phyloP scores from a whole-genome alignment of 768 basidiomycete genomes.

The Xerocomellus chrysenteron region DNA sequence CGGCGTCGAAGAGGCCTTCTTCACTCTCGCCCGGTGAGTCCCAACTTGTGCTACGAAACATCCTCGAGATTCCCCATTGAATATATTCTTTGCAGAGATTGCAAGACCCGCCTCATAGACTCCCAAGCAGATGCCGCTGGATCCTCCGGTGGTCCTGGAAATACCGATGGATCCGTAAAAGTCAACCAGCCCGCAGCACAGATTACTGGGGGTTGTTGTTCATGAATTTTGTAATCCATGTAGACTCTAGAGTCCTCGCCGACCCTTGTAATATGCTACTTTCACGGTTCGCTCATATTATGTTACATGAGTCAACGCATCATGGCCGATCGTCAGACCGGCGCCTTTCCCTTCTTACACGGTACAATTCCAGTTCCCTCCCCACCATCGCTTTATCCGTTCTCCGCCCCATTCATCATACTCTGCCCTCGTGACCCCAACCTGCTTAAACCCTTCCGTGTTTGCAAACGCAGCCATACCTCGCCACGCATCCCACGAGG shows the following conservation, averaged over 20 bases:
- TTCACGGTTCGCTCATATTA: no score
- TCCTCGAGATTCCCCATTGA: background rate
- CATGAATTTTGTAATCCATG: slow-evolving; percentile 28
- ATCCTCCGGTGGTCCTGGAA: slow-evolving; percentile 35
- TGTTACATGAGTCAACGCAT: no score
- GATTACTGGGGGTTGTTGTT: slow-evolving; percentile 53
- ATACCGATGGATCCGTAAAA: slow-evolving; percentile 59
- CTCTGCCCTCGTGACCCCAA: slow-evolving; percentile 70
- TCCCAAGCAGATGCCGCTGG: slow-evolving; percentile 70
- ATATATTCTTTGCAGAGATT: slow-evolving; percentile 60
- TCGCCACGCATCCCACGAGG: slow-evolving; percentile 79
- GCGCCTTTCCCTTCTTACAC: slow-evolving; percentile 4
- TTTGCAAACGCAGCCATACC: slow-evolving; percentile 83
- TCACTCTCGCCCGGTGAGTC: slow-evolving; percentile 87
- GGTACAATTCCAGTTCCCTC: slow-evolving; percentile 76
- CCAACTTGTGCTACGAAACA: background rate
- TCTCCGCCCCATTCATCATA: slow-evolving; percentile 92
- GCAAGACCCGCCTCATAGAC: slow-evolving; percentile 96
- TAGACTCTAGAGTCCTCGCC: background rate
- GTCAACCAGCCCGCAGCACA: slow-evolving; percentile 60
- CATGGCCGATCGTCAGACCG: no score
- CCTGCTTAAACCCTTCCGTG: slow-evolving; percentile 51
- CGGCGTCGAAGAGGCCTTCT: slow-evolving; percentile 98
- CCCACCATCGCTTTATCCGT: slow-evolving; percentile 86
- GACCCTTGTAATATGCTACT: background rate